Base-by-base conservation (phyloP, 2,329 filamentous ascomycete genomes). In the Pseudocercospora pini-densiflorae region DNA sequence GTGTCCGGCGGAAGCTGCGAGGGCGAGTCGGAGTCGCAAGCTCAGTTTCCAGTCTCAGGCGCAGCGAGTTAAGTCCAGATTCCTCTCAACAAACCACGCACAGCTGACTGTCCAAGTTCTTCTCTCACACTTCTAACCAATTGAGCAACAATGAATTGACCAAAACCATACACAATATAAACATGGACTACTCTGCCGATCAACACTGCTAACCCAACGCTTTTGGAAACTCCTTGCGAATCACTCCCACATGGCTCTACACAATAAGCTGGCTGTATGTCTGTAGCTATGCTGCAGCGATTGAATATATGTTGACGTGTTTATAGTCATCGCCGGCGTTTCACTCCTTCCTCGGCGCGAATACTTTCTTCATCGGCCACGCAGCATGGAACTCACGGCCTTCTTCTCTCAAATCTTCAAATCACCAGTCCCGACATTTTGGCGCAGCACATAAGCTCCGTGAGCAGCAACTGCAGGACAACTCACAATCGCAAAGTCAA, bases 291-390 rank as follows among this genome's bases (percentile, higher is more conserved):
- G n/a, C n/a, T n/a, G n/a, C n/a, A n/a, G n/a, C n/a, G n/a, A n/a
- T n/a, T n/a, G n/a, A n/a, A n/a, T n/a, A n/a, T n/a, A n/a, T n/a
- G n/a, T 69, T 70, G 68, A 68, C 67, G 63, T 54, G 21, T 21
- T 21, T 54, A 47, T 64, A 75, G 73, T 67, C 68, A 51, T 75
- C 75, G 62, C 71, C 72, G 12, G 65, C 68, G 51, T 73, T 73
- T 60, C 73, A 74, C 67, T 74, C 76, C 59, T 68, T 78, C 55
- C 69, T 79, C 61, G 73, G 73, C 66, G 77, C 74, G 14, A 71
- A 77, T 61, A 74, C 74, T 59, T 76, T 77, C 64, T 62, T 76
- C 61, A 70, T 40, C 24, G 74, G 75, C 29, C 75, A 77, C 54
- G 69, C 74, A 69, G 74, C 74, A 68, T 77, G 76, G 74, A 71